These are phyloP conservation scores for Dimocarpus longan DNA, from an alignment of 345 rosid species.

Conservation along the genomic window DNA sequence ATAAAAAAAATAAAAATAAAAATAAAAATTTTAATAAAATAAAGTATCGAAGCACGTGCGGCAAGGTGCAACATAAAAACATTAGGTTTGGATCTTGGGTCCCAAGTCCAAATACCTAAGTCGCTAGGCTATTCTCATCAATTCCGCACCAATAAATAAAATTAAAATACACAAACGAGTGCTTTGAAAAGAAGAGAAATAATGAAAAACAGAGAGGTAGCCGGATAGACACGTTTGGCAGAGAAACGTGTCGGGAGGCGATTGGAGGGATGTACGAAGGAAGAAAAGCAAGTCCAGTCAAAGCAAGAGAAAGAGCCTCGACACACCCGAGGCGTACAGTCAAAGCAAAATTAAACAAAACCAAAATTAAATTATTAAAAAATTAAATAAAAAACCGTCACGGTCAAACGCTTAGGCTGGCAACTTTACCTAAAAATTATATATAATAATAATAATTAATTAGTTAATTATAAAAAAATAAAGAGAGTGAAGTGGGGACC, in stretches of 20 bases:
- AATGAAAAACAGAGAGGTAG: neutral
- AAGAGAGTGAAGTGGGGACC: conserved; percentile 20
- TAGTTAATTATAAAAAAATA: too few relatives aligned
- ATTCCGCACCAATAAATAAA: too few relatives aligned
- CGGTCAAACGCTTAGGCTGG: conserved; percentile 57
- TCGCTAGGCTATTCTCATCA: neutral
- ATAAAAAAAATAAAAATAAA: too few relatives aligned
- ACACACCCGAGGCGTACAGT: conserved; percentile 33
- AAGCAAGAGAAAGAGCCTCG: conserved; percentile 28
- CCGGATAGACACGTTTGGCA: conserved; percentile 11
- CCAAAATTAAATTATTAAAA: neutral
- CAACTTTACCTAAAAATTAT: conserved; percentile 35
- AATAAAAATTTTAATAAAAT: too few relatives aligned
- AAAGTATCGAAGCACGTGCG: too few relatives aligned
- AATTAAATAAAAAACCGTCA: conserved; percentile 23
- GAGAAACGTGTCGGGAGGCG: neutral
- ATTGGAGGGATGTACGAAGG: neutral
- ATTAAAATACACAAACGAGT: too few relatives aligned
- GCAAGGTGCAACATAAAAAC: neutral
- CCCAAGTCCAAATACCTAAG: neutral
- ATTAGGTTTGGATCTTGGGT: neutral
- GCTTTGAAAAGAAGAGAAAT: too few relatives aligned
- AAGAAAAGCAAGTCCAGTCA: conserved; percentile 33
- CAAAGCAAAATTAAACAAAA: conserved; percentile 28
- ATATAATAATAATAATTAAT: neutral